Evolutionary conservation across 805 yeast genomes (phyloP).

Genomic region (Candida anglica): DNA sequence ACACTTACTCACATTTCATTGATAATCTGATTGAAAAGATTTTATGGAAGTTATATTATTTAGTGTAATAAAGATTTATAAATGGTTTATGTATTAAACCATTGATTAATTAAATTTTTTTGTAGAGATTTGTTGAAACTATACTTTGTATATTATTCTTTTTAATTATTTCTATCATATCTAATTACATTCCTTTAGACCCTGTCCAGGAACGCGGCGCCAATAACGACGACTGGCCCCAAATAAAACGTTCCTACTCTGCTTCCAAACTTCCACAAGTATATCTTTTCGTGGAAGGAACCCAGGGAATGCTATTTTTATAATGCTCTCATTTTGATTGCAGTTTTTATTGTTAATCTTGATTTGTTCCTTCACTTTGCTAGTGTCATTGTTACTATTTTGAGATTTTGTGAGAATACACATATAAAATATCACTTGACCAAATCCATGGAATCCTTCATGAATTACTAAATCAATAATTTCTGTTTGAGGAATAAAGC

Average conservation of each 20-base stretch:
- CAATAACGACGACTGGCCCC: constrained; percentile 24
- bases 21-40: too few species aligned
- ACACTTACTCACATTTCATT: too few species aligned
- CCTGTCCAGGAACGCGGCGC: constrained; percentile 36
- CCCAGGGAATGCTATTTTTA: constrained; percentile 38
- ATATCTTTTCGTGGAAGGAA: constrained; percentile 40
- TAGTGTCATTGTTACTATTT: constrained; percentile 2
- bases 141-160: too few species aligned
- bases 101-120: too few species aligned
- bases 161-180: neutral
- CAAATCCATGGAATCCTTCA: constrained; percentile 69
- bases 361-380: constrained; percentile 1
- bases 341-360: neutral
- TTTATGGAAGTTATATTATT: too few species aligned
- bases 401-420: constrained; percentile 46
- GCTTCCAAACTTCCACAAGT: constrained; percentile 35
- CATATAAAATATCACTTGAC: constrained; percentile 60
- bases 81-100: too few species aligned
- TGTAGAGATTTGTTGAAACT: too few species aligned
- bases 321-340: constrained; percentile 10
- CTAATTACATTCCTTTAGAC: constrained; percentile 17
- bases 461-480: constrained; percentile 67
- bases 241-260: constrained; percentile 34
- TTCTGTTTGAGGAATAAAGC: constrained; percentile 53
- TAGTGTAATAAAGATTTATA: too few species aligned